Evolutionary conservation across 164 flowering plant species (phyloP).

Genomic region (Vitis cinerea): DNA sequence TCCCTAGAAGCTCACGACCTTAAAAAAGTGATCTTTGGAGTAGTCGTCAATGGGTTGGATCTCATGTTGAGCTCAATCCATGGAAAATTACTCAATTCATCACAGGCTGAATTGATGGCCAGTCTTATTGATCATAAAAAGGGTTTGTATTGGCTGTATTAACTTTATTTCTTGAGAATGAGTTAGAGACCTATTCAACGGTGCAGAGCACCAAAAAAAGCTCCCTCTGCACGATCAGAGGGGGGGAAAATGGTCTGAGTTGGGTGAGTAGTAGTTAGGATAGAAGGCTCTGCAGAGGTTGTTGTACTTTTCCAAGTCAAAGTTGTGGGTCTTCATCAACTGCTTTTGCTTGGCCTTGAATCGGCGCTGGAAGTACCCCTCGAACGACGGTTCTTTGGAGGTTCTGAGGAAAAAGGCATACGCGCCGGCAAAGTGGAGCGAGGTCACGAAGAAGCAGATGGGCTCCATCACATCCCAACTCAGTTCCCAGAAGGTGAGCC

Average conservation of each 20-base stretch:
- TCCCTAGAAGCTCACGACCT: too few relatives aligned
- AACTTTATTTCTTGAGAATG: background rate
- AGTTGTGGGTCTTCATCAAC: conserved; percentile 29
- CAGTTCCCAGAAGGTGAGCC: conserved; percentile 60
- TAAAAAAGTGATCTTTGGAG: too few relatives aligned
- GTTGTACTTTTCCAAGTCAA: conserved; percentile 29
- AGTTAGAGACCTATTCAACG: background rate
- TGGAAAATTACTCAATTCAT: too few relatives aligned
- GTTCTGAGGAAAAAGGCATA: conserved; percentile 47
- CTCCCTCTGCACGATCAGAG: background rate
- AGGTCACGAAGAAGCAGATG: conserved; percentile 51
- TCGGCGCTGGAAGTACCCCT: conserved; percentile 37
- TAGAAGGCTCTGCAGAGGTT: conserved; percentile 24
- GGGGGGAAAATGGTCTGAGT: background rate
- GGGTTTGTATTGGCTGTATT: background rate
- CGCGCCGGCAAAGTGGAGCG: conserved; percentile 33
- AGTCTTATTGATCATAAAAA: background rate
- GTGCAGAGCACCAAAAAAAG: background rate
- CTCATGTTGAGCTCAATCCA: background rate
- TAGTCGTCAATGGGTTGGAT: too few relatives aligned
- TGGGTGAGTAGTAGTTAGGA: background rate
- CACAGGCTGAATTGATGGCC: background rate
- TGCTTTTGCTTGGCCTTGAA: conserved; percentile 35
- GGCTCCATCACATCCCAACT: conserved; percentile 68
- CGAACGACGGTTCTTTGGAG: conserved; percentile 45